A percentile compares a stretch with the other conserved stretches of the same genome.
Evolutionary conservation across 2,329 filamentous ascomycete genomes (phyloP).

Genomic region (Trichoderma citrinoviride): DNA sequence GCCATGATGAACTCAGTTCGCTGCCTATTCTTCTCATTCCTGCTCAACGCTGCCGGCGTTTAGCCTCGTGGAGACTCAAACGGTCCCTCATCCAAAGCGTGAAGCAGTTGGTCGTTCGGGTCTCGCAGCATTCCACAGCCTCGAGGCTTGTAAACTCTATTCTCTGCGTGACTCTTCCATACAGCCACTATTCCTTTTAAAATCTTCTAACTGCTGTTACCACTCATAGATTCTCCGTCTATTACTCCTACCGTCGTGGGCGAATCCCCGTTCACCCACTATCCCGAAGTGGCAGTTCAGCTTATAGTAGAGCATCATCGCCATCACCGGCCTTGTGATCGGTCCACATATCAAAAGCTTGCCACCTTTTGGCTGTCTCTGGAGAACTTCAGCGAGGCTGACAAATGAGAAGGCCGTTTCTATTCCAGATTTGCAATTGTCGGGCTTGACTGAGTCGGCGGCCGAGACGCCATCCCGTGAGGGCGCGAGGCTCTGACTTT

Average conservation of each 20-base stretch:
- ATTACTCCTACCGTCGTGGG: no score
- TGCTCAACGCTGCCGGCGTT: no score
- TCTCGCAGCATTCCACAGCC: no score
- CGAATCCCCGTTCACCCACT: neutral
- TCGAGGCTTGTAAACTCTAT: no score
- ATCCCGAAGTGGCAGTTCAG: neutral
- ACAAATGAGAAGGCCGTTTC: neutral
- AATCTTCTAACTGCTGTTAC: no score
- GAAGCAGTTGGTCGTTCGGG: no score
- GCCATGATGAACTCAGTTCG: neutral
- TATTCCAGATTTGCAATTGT: neutral
- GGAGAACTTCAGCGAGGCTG: neutral
- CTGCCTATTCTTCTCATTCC: no score
- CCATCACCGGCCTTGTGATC: neutral
- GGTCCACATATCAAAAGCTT: neutral
- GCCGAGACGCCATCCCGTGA: constrained; percentile 13
- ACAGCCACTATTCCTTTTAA: no score
- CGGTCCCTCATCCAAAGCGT: no score
- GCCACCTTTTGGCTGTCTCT: neutral
- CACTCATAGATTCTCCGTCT: no score
- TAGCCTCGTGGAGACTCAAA: no score
- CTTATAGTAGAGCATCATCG: neutral
- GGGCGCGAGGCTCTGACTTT: neutral
- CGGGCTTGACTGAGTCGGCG: neutral
- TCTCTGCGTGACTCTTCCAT: no score